Conservation (phyloP, 2,329 filamentous ascomycete genomes). For the Waltergamsia citrina region DNA sequence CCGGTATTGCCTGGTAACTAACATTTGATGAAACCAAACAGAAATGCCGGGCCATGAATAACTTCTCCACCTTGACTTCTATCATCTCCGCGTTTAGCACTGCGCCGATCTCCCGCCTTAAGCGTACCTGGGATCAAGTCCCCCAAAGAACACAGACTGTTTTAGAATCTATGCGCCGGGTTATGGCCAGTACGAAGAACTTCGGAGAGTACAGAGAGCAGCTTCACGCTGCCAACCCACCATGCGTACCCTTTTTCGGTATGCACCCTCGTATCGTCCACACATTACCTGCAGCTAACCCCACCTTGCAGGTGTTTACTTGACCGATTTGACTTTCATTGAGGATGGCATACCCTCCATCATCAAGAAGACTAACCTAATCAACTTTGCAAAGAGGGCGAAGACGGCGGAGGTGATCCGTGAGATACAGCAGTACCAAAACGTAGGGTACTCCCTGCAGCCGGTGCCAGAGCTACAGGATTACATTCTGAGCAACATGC, state of each 20-base stretch:
- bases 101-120: conserved; percentile 87
- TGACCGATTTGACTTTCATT: conserved; percentile 96
- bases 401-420: conserved; percentile 98
- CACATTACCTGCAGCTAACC: background rate
- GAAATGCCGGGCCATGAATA: conserved; percentile 92
- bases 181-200: conserved; percentile 98
- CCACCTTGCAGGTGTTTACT: conserved; percentile 67
- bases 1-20: conserved; percentile 4
- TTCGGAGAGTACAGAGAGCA: conserved; percentile 95
- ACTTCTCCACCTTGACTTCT: conserved; percentile 93
- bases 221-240: conserved; percentile 84
- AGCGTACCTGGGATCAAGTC: conserved; percentile 89
- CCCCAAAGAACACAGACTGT: conserved; percentile 72
- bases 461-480: conserved; percentile 88
- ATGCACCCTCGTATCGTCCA: conserved; percentile 12
- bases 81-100: conserved; percentile 95
- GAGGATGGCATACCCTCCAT: conserved; percentile 96
- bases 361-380: conserved; percentile 91
- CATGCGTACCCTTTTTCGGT: conserved; percentile 98
- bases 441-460: conserved; percentile 88
- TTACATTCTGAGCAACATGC: conserved; percentile 95
- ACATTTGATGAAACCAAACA: conserved; percentile 22
- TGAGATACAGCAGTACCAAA: conserved; percentile 98
- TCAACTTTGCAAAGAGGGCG: conserved; percentile 96
- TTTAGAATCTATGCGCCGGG: conserved; percentile 81